Evolutionary conservation across 371 early-diverging fungal genomes (phyloP), one percentile per base, ranked within the genome.

Genomic region (Mortierella sp.): DNA sequence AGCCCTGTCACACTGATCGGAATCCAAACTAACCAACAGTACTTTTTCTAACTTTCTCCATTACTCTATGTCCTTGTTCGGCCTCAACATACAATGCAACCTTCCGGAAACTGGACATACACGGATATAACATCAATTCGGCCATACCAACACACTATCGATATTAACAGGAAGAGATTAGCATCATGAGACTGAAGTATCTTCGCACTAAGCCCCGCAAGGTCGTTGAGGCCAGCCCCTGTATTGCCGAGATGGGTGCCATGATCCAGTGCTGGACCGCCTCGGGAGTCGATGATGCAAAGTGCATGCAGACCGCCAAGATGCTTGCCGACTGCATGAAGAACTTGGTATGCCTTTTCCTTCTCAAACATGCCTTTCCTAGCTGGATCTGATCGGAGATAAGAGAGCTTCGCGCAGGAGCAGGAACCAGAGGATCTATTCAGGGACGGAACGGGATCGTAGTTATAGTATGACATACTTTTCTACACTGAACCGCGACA

Each of bases 221-320:
- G 88, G 80, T 90, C 44, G 66, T 91, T 66, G 89, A 91, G 85
- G 88, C 90, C 55, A 90, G 89, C 77, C 92, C 91, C 47, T 92
- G 92, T 70, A 84, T 92, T 43, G 90, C 85, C 45, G 91, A 92
- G 87, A 90, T 92, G 91, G 91, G 91, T 65, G 89, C 90, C 48
- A 80, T 92, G 77, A 88, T 92, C 80, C 90, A 92, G 86, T 92
- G 92, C 85, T 92, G 92, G 92, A 90, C 90, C 43, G 86, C 88
- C 65, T 81, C 89, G 19, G 90, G 90, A 74, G 88, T 91, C 22
- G 90, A 92, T 70, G 90, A 90, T 73, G 87, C 89, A 55, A 89
- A 86, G 75, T 92, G 92, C 76, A 74, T 86, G 71, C 86, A 87
- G 45, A 82, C 88, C 58, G 89, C 90, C 68, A 87, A 90, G 79